Percentiles rank a stretch among this genome's conserved stretches.
These are phyloP conservation scores for Arthrobotrys pseudoclavata DNA, from an alignment of 2,329 filamentous ascomycete genomes.

Conservation along the genomic window DNA sequence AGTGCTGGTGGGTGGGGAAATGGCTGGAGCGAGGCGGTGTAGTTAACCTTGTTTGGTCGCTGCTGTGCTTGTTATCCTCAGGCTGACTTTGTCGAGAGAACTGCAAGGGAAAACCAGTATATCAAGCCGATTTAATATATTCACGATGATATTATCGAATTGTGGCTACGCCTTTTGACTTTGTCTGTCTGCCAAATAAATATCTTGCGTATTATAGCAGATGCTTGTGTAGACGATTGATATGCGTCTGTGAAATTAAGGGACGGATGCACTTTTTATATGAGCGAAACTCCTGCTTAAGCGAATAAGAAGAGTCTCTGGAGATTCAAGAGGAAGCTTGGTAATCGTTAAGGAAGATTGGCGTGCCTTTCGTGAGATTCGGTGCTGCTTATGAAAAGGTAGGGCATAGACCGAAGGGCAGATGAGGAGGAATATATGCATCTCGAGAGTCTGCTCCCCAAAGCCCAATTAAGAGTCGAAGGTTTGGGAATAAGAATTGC, in stretches of 20 bases:
- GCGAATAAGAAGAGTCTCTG: constrained; percentile 60
- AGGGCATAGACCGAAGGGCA: constrained; percentile 55
- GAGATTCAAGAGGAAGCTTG: constrained; percentile 52
- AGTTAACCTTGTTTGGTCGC: constrained; percentile 48
- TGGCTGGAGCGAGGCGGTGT: constrained; percentile 59
- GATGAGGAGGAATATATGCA: constrained; percentile 59
- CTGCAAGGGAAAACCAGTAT: constrained; percentile 22
- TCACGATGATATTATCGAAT: constrained; percentile 51
- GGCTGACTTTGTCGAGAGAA: constrained; percentile 27
- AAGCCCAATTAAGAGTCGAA: constrained; percentile 57
- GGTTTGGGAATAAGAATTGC: constrained; percentile 44
- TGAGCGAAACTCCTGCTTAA: constrained; percentile 59
- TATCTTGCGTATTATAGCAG: not conserved
- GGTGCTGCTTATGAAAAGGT: constrained; percentile 59
- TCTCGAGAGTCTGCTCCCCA: constrained; percentile 51
- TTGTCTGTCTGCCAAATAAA: not conserved
- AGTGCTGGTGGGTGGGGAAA: constrained; percentile 31
- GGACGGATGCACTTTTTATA: constrained; percentile 35
- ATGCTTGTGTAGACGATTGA: not conserved
- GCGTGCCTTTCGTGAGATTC: constrained; percentile 60
- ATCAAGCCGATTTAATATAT: constrained; percentile 30
- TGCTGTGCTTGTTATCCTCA: constrained; percentile 19
- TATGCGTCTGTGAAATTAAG: constrained; percentile 15
- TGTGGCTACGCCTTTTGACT: constrained; percentile 37
- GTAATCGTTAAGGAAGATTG: constrained; percentile 57